These are phyloP conservation scores for Coemansia sp. DNA, from an alignment of 192 early-diverging fungal species.

Conservation along the genomic window DNA sequence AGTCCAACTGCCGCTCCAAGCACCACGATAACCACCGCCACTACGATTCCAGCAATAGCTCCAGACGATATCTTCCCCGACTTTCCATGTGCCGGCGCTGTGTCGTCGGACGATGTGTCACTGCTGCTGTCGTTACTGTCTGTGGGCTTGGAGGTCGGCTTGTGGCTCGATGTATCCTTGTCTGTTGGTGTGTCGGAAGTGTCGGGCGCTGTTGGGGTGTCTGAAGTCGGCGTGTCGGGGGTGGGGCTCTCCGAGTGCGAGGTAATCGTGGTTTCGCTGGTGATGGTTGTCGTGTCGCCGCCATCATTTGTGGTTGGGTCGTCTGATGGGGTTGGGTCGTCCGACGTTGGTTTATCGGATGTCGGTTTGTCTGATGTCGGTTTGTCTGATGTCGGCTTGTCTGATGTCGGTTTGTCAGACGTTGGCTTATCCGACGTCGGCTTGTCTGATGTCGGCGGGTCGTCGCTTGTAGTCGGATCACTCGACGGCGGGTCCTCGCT, in stretches of 20 bases:
- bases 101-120: not conserved
- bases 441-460: not conserved
- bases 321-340: not conserved
- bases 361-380: not conserved
- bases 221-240: not conserved
- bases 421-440: not conserved
- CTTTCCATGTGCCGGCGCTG: not conserved
- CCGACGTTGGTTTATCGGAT: not conserved
- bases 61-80: conserved; percentile 16
- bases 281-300: not conserved
- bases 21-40: conserved; percentile 19
- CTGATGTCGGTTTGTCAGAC: not conserved
- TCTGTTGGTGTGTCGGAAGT: not conserved
- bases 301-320: not conserved
- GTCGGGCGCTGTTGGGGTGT: too few species aligned
- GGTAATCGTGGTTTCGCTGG: not conserved
- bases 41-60: conserved; percentile 38
- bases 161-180: not conserved
- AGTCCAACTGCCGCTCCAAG: conserved; percentile 9
- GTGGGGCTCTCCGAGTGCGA: not conserved
- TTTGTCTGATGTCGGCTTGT: not conserved
- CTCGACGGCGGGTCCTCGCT: not conserved
- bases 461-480: too few species aligned
- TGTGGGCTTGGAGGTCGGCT: not conserved
- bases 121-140: not conserved